A percentile compares a stretch with the other conserved stretches of the same genome.
Evolutionary conservation across 129 eudicot genomes (phyloP).

Genomic region (Calendula officinalis): DNA sequence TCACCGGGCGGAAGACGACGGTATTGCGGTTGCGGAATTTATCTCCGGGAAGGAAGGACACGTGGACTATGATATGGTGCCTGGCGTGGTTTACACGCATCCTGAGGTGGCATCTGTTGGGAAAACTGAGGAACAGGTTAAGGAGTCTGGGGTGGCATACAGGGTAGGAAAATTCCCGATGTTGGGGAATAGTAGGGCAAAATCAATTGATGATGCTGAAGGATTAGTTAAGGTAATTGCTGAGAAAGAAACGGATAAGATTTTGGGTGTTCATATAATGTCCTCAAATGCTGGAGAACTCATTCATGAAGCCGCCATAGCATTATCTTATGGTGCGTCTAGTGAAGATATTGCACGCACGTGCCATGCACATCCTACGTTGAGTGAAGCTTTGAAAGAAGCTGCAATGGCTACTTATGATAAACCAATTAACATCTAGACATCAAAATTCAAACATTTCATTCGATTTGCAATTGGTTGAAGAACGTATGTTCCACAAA

Average conservation of each 20-base stretch:
- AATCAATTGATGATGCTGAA: constrained; percentile 82
- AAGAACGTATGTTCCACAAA: neutral
- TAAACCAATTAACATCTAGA: constrained; percentile 72
- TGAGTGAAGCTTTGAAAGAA: constrained; percentile 86
- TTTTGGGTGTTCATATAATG: constrained; percentile 83
- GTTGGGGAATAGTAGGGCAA: constrained; percentile 85
- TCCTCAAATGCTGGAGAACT: constrained; percentile 87
- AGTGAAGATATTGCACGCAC: constrained; percentile 91
- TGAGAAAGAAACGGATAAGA: constrained; percentile 79
- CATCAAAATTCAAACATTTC: neutral
- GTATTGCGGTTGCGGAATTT: constrained; percentile 79
- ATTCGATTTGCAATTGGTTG: neutral
- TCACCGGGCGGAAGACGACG: constrained; percentile 90
- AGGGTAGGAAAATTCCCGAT: constrained; percentile 80
- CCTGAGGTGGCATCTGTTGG: constrained; percentile 94
- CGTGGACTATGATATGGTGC: constrained; percentile 85
- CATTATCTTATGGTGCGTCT: constrained; percentile 71
- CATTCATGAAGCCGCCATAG: constrained; percentile 75
- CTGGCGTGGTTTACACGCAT: constrained; percentile 79
- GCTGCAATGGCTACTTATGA: constrained; percentile 93
- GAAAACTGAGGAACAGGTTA: constrained; percentile 90
- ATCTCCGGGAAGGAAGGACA: constrained; percentile 88
- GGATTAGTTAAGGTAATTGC: constrained; percentile 81
- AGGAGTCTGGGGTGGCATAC: constrained; percentile 59
- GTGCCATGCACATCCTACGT: constrained; percentile 86